Percentiles rank a stretch among this genome's conserved stretches.
phyloP scores from a whole-genome alignment of 306 rosid species.

The Pyrus pyrifolia region DNA sequence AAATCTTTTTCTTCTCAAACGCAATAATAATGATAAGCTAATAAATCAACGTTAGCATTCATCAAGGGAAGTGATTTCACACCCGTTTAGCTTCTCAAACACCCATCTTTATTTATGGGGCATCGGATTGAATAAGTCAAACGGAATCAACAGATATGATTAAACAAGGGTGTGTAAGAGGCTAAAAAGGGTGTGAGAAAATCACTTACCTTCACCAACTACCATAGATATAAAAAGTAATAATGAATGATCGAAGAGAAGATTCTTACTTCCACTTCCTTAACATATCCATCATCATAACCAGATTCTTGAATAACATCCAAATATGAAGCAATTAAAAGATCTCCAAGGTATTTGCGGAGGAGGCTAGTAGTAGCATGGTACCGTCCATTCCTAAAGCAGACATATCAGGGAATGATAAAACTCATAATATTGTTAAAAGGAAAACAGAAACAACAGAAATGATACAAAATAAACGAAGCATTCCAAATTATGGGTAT shows the following conservation, averaged over 20 bases:
- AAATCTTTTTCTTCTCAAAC: neutral
- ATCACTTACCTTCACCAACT: too few relatives aligned
- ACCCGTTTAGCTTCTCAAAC: too few relatives aligned
- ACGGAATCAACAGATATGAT: too few relatives aligned
- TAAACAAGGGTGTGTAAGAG: too few relatives aligned
- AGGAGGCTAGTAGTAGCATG: conserved; percentile 56
- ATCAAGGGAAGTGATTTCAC: neutral
- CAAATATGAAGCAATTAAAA: conserved; percentile 80
- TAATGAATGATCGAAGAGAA: neutral
- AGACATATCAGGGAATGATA: conserved; percentile 11
- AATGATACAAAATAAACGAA: neutral
- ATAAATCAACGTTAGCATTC: neutral
- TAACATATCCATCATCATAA: conserved; percentile 62
- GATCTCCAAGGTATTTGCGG: conserved; percentile 92
- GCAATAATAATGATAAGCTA: neutral
- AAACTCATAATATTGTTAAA: neutral
- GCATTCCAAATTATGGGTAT: neutral
- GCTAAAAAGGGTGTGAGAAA: too few relatives aligned
- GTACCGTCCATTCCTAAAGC: conserved; percentile 64
- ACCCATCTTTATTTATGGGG: too few relatives aligned
- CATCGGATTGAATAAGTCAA: too few relatives aligned
- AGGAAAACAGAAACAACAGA: neutral
- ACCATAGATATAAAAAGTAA: neutral
- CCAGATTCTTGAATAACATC: conserved; percentile 80
- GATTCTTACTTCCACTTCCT: conserved; percentile 79